Base-by-base conservation (phyloP, 1,139 yeast genomes). In the Debaryomycetaceae sp. region DNA sequence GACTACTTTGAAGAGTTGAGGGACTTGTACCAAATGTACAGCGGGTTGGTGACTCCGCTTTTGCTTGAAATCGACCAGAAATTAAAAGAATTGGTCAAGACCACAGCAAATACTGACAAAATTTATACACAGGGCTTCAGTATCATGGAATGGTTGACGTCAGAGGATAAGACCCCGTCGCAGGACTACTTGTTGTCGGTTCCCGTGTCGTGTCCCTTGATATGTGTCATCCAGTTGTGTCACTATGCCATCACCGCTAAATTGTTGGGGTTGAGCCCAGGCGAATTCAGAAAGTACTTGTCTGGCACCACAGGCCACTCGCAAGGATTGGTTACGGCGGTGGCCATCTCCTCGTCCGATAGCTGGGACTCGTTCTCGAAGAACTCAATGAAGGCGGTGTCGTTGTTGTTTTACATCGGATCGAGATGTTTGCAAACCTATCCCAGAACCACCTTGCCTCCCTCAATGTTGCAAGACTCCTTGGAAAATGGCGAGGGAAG, bases 241-340 rank as follows among this genome's bases (percentile, higher is more conserved):
- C 97, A 91, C 63, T 91, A 82, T 57, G 86, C 93, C 35, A 75
- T 88, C 45, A 81, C 96, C 35, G 83, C 95, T 48, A 80, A 81
- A 57, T 71, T 85, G 26, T 73, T 89, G 47, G 95, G 95, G 41
- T 66, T 82, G 45, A 77, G 88, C 38, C 98, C 98, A 22, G 97
- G 96, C 46, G 82, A 85, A 59, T 71, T 91, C 48, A 75, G 89
- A 61, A 58, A 70, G 34, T 61, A 71, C 48, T 66, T 89, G 39
- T 60, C 74, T 33, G 97, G 97, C 52, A 77, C 96, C 28, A 89
- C 97, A 33, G 98, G 98, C 64, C 98, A 91, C 60, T 89, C 97
- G 25, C 98, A 91, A 70, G 98, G 98, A 65, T 70, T 91, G 49
- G 84, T 91, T 36, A 85, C 96, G 25, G 94, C 99, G 23, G 76